Base-by-base conservation (phyloP, 352 stramenopile genomes). In the Aphanomyces astaci region DNA sequence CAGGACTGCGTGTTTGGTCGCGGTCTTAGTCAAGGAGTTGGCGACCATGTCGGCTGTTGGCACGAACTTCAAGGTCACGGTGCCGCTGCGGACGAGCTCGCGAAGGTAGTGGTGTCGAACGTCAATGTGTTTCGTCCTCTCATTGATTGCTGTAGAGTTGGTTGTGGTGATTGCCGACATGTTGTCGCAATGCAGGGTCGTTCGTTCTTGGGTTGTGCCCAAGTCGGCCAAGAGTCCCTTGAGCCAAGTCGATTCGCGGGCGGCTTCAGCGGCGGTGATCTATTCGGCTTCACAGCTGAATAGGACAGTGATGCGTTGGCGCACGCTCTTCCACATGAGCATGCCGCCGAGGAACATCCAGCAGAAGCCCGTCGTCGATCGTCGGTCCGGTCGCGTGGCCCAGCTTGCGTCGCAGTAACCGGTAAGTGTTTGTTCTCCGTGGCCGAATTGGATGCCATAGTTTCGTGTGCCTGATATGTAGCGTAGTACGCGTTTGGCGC, bases 101-200 rank as follows among this genome's bases (percentile, higher is more conserved):
- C 70, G 64, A 10, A 72, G 69, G 63, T 74, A 76, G 36, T 76
- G 70, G 53, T 74, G 54, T 3, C 63, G 52, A 2, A 70, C 71
- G 49, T 76, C 72, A 15, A 76, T 66, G 28, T 75, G 72, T 64
- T 76, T 76, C 4, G 68, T 72, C 28, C 60, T n/a, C 17, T 49
- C 43, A n/a, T 66, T 52, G 40, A 63, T 72, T n/a, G 36, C 31
- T 2, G 64, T 48, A 27, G 55, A 60, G 2, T 33, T 62, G 4
- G 59, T 43, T 30, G 71, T 53, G 19, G 70, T 31, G n/a, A 76
- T 76, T 28, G 72, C 63, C 48, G 48, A 2, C 67, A 71, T 59
- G 63, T 75, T 73, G 49, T 75, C 64, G 7, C 59, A 4, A 7
- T 54, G 1, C 9, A 73, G n/a, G n/a, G 72, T 76, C 13, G 69